Base-by-base conservation (phyloP, 2,329 filamentous ascomycete species). In the Dendryphion nanum region DNA sequence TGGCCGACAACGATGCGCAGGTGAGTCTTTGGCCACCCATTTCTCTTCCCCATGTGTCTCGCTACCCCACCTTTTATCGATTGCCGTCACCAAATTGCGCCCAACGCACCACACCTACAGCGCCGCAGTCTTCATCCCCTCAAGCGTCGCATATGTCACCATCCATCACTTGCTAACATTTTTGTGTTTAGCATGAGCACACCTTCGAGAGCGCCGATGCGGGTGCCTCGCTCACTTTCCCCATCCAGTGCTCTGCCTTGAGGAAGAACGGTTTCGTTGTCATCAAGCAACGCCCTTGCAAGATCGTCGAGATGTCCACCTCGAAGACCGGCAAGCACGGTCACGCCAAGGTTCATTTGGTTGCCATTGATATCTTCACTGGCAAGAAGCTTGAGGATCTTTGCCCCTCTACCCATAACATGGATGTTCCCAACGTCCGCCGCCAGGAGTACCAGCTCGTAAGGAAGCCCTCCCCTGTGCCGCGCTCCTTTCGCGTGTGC, bases 311-410 rank as follows among this genome's bases (percentile, higher is more conserved):
- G 70, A 98, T 98, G 94, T 95, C 89, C 61, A 98, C 93, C 79
- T 98, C 93, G 74, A 98, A 98, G 90, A 98, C 93, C 60, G 93
- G 93, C 77, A 98, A 98, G 89, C 93, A 98, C 86, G 93, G 93
- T 74, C 94, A 98, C 87, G 93, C 93, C 77, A 98, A 98, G 85
- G 93, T 98, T 72, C 91, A 98, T 78, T 78, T 98, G 64, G 86
- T 96, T 67, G 93, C 89, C 69, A 83, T 94, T 72, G 93, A 98
- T 73, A 97, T 98, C 79, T 98, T 98, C 85, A 98, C 90, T 56
- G 81, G 81, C 82, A 98, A 96, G 88, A 98, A 98, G 85, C 82
- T 95, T 57, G 93, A 98, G 80, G 94, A 98, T 78, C 83, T 98
- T 50, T 96, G 85, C 74, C 93, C 93, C 61, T 98, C 93, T 70